Conservation (phyloP, 352 stramenopile genomes). For the Saprolegnia diclina region DNA sequence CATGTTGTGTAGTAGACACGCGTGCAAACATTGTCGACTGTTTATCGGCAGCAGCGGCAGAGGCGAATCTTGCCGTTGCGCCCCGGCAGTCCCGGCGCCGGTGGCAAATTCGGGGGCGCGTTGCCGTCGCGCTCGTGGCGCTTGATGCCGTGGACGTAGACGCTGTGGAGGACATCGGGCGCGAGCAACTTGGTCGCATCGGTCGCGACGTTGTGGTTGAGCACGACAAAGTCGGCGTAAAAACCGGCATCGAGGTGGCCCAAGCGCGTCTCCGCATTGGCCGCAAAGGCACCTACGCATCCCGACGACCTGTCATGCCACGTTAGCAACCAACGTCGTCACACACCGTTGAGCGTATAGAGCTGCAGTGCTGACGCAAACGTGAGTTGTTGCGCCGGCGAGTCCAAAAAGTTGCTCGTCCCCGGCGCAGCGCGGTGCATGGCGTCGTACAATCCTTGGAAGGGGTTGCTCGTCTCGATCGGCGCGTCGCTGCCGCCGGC, state of each 20-base stretch:
- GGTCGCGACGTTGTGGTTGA: slow-evolving; percentile 49
- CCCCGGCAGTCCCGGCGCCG: slow-evolving; percentile 44
- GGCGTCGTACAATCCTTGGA: slow-evolving; percentile 85
- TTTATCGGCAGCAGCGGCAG: slow-evolving; percentile 50
- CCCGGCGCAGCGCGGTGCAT: slow-evolving; percentile 57
- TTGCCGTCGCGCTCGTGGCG: slow-evolving; percentile 33
- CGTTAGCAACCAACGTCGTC: background rate
- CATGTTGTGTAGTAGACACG: too few species aligned
- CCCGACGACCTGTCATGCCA: background rate
- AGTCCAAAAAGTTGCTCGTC: slow-evolving; percentile 42
- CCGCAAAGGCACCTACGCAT: slow-evolving; percentile 41
- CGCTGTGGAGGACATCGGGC: slow-evolving; percentile 48
- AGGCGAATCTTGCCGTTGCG: slow-evolving; percentile 66
- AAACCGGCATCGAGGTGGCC: slow-evolving; percentile 52
- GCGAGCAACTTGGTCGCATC: slow-evolving; percentile 38
- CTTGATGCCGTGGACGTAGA: slow-evolving; percentile 56
- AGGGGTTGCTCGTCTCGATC: slow-evolving; percentile 83
- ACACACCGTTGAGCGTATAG: slow-evolving; percentile 76
- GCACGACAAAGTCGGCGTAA: slow-evolving; percentile 66
- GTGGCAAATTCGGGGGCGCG: background rate
- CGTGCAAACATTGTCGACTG: too few species aligned
- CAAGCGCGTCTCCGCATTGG: slow-evolving; percentile 48
- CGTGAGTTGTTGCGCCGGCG: slow-evolving; percentile 50
- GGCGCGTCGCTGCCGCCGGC: slow-evolving; percentile 78
- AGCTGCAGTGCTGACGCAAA: slow-evolving; percentile 72